Evolutionary conservation across 2,329 filamentous ascomycete genomes (phyloP).

Genomic region (Pseudogymnoascus sp.): DNA sequence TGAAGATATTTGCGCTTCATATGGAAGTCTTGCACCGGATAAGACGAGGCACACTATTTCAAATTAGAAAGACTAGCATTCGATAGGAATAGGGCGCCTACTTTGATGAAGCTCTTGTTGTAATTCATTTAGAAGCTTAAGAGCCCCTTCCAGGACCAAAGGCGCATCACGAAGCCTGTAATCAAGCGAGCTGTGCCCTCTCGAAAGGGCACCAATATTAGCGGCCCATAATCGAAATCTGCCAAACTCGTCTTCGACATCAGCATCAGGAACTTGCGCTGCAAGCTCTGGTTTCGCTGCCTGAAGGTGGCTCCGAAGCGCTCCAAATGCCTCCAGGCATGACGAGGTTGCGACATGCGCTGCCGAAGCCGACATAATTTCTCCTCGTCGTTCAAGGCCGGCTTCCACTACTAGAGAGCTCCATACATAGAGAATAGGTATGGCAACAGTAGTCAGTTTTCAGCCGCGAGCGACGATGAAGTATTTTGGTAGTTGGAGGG

Average conservation of each 20-base stretch:
- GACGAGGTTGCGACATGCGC: not conserved
- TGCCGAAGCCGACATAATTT: not conserved
- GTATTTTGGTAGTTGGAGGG: not conserved
- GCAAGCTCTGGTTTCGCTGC: not conserved
- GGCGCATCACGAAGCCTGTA: conserved; percentile 10
- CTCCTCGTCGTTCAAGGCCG: not conserved
- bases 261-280: not conserved
- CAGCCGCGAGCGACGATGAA: not conserved
- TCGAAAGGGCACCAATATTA: conserved; percentile 12
- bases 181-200: conserved; percentile 13
- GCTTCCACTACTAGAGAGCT: not conserved
- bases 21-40: conserved; percentile 2
- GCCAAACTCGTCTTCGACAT: conserved; percentile 12
- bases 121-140: conserved; percentile 5
- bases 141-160: not conserved
- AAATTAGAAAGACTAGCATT: not conserved
- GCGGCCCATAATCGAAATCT: conserved; percentile 15
- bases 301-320: not conserved
- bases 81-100: not conserved
- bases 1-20: not conserved
- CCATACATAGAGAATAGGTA: not conserved
- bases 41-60: not conserved
- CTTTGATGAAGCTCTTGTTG: conserved; percentile 7
- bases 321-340: conserved; percentile 6
- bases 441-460: not conserved